Conservation (phyloP, 108 stramenopile species). For the Bacterosira constricta region DNA sequence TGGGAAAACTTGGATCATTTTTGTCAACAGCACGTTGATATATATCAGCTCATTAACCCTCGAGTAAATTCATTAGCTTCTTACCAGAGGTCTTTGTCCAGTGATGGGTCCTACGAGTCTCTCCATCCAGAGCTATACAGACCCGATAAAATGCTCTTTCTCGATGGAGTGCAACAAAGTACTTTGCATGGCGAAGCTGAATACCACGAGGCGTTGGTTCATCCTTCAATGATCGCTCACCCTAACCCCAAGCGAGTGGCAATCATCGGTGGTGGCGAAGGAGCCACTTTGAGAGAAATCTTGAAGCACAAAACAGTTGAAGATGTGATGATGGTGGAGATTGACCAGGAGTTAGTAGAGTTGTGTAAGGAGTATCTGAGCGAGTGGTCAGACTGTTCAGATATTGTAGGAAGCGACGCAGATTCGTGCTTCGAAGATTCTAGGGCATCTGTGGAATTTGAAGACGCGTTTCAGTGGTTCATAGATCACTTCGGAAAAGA, state of each 20-base stretch:
- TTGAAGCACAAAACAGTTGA: slow-evolving; percentile 87
- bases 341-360: slow-evolving; percentile 58
- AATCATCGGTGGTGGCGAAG: slow-evolving; percentile 84
- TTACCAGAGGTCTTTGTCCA: slow-evolving; percentile 47
- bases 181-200: slow-evolving; percentile 42
- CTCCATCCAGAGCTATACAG: slow-evolving; percentile 54
- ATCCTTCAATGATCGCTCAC: slow-evolving; percentile 93
- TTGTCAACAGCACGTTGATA: slow-evolving; percentile 15
- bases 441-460: slow-evolving; percentile 27
- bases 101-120: slow-evolving; percentile 64
- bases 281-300: slow-evolving; percentile 80
- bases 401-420: slow-evolving; percentile 28
- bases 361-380: slow-evolving; percentile 43
- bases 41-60: slow-evolving; percentile 64
- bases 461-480: slow-evolving; percentile 74
- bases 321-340: slow-evolving; percentile 63
- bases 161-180: slow-evolving; percentile 70
- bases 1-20: too few species aligned
- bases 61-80: slow-evolving; percentile 19
- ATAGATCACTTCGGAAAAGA: slow-evolving; percentile 30
- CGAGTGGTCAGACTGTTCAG: slow-evolving; percentile 61
- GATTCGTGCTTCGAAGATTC: slow-evolving; percentile 75
- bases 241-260: slow-evolving; percentile 69
- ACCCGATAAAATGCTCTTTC: slow-evolving; percentile 57
- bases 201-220: slow-evolving; percentile 91